Evolutionary conservation across 805 yeast genomes (phyloP), one percentile per base, ranked within the genome.

Genomic region (Groenewaldozyma salmanticensis): DNA sequence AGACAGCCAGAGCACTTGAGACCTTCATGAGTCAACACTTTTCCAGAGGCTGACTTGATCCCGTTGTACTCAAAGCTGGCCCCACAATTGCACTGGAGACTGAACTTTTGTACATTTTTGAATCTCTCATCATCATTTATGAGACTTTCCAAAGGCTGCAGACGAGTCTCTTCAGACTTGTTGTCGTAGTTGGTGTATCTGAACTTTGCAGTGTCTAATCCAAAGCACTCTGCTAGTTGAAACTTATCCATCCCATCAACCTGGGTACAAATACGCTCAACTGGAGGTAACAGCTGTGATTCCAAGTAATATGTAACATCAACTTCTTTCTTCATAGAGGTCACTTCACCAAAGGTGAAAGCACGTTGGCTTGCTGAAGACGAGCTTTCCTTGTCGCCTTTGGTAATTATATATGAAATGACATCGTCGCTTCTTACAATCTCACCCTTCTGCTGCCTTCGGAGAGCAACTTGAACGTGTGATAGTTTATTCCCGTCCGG

Each of bases 371-470:
- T 90, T 6, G 75, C 74, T 1, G 73, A 45, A 3, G 27, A 16
- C 7, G 38, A 31, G 6, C 31, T 17, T 11, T 33, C 32, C 5
- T 35, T 40, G 31, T 66, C 73, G 21, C 62, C 64, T n/a, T 65
- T 69, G 1, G 94, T 75, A 27, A 92, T 79, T 34, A 92, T 81
- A 64, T 72, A 92, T 0, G 96, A 81, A 31, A 92, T 80, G 37
- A 92, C 96, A 51, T 81, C 81, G 17, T 95, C 95, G 0, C 94
- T 94, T 48, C 79, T 79, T 38, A 92, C 74, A 29, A 82, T 79
- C 53, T 87, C 88, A 27, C 97, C 96, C 45, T 77, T 79, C n/a
- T 72, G 74, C 49, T 83, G 67, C 61, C 85, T 68, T 51, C 92
- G 71, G 45, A 85, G 65, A 0, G 97, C 99, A 29, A 87, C 96